Evolutionary conservation across 108 stramenopile species (phyloP), one percentile per base, ranked within the genome.

Genomic region (Poteriospumella lacustris): DNA sequence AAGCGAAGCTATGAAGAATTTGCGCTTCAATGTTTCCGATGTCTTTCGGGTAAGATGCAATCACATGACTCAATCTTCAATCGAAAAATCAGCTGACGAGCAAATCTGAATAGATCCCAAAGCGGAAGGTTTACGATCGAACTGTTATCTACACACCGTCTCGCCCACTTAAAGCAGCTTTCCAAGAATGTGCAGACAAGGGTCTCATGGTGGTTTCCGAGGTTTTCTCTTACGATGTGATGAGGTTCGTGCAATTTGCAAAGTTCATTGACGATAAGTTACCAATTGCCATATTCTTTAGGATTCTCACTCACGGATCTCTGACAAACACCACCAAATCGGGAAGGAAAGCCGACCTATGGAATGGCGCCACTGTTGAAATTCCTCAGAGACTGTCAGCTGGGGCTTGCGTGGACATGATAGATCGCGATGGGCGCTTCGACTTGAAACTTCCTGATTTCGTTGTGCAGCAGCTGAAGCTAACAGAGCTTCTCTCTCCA

Each of bases 401-500:
- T 24, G 36, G 3, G 12, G 9, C 9, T 56, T 73, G 70, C 36
- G 26, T 3, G 5, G 47, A 73, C 31, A 73, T 73, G n/a, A 42
- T 73, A 19, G 47, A 73, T 56, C 12, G 70, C 12, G 40, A 73
- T 9, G 70, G 70, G 36, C 12, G 70, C 15, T 73, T 33, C 31
- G 70, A 73, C 31, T 5, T 73, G 9, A 73, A 73, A 24, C 70
- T 73, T 24, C 70, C 70, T 12, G 70, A 73, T 24, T 73, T 33
- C 36, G 70, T 73, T 15, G 41, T 73, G 12, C 12, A 56, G 26
- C n/a, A 73, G 5, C 47, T 73, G 5, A 5, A 38, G 26, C 70
- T 73, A 73, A 31, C 12, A 3, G 40, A 5, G 41, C 9, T 73
- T 26, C 41, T 73, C 9, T 5, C 38, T 24, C 70, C 70, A 5